These are phyloP conservation scores for Serendipita sp. DNA, from an alignment of 768 basidiomycete genomes.

Conservation along the genomic window DNA sequence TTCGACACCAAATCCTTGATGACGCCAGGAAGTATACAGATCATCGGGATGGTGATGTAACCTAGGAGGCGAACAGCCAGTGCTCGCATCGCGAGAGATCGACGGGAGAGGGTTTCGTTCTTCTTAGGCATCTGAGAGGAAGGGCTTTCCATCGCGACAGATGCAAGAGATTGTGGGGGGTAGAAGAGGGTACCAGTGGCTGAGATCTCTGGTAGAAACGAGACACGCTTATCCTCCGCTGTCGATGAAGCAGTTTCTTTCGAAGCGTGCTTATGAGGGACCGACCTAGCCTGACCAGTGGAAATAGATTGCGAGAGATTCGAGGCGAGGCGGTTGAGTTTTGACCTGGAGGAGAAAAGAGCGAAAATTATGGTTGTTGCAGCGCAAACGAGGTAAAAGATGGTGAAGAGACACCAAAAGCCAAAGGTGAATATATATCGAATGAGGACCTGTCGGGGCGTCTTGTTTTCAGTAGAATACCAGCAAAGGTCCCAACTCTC, in stretches of 20 bases:
- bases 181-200: slow-evolving; percentile 4
- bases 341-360: background rate
- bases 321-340: background rate
- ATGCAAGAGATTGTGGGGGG: background rate
- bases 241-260: background rate
- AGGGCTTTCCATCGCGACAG: background rate
- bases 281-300: background rate
- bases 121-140: background rate
- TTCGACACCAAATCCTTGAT: slow-evolving; percentile 7
- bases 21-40: slow-evolving; percentile 9
- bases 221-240: background rate
- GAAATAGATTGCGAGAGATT: background rate
- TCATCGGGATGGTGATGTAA: slow-evolving; percentile 7
- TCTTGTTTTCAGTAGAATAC: background rate
- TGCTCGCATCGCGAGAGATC: slow-evolving; percentile 7
- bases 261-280: background rate
- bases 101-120: slow-evolving; percentile 1
- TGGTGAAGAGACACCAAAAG: slow-evolving; percentile 8
- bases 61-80: slow-evolving; percentile 7
- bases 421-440: slow-evolving; percentile 7
- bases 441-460: background rate
- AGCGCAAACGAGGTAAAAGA: slow-evolving; percentile 9
- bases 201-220: background rate
- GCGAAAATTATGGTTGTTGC: slow-evolving; percentile 5
- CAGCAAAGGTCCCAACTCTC: slow-evolving; percentile 6